Conservation (phyloP, 805 yeast species). For the Starmera quercuum region DNA sequence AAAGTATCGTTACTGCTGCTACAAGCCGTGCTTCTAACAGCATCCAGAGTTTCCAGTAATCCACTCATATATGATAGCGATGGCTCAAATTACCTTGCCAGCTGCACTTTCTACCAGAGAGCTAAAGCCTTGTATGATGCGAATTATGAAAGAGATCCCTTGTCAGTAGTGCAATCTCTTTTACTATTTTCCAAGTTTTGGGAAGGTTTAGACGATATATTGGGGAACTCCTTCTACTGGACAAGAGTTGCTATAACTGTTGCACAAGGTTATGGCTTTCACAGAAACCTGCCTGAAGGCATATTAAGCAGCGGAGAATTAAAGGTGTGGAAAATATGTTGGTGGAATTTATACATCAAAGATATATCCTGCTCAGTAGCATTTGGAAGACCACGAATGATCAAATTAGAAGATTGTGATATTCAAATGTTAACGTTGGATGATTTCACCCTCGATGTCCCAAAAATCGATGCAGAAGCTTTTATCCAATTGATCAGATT, state of each 20-base stretch:
- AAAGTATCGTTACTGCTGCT: conserved; percentile 54
- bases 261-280: conserved; percentile 74
- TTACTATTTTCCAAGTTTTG: conserved; percentile 59
- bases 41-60: conserved; percentile 52
- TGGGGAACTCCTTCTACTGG: conserved; percentile 64
- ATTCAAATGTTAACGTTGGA: conserved; percentile 63
- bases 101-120: conserved; percentile 56
- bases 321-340: conserved; percentile 55
- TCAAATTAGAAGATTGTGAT: conserved; percentile 67
- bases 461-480: conserved; percentile 43
- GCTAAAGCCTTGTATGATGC: conserved; percentile 73
- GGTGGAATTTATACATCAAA: conserved; percentile 73
- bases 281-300: conserved; percentile 40
- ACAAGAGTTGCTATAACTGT: conserved; percentile 58
- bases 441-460: conserved; percentile 53
- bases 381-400: conserved; percentile 63
- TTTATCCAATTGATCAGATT: conserved; percentile 59
- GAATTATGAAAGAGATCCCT: conserved; percentile 57
- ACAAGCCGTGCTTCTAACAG: conserved; percentile 63
- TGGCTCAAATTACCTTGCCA: conserved; percentile 41
- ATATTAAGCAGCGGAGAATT: conserved; percentile 31
- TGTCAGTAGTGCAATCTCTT: conserved; percentile 53
- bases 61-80: conserved; percentile 40
- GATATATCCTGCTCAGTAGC: conserved; percentile 67
- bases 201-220: conserved; percentile 66